phyloP scores from a whole-genome alignment of 78 protist species.

The Planoprotostelium fungivorum region DNA sequence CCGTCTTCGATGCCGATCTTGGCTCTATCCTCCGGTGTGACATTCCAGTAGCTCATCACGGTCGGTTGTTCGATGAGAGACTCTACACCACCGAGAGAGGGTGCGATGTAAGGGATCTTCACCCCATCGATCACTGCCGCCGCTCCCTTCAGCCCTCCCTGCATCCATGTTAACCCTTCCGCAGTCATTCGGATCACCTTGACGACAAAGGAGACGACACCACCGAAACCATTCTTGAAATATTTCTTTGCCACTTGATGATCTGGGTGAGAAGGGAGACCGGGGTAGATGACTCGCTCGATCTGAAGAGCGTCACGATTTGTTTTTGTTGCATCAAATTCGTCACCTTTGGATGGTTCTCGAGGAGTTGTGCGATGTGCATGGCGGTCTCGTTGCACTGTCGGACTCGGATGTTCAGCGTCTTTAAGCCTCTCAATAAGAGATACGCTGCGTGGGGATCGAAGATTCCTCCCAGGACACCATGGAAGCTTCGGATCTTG shows the following conservation, averaged over 20 bases:
- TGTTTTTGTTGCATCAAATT: not conserved
- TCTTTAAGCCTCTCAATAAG: constrained; percentile 43
- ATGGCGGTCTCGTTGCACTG: constrained; percentile 40
- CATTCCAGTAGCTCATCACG: constrained; percentile 51
- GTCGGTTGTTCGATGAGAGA: constrained; percentile 48
- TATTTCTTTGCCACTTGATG: constrained; percentile 49
- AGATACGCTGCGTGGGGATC: constrained; percentile 47
- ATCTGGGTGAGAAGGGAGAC: constrained; percentile 52
- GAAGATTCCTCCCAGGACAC: constrained; percentile 30
- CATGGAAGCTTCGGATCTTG: constrained; percentile 2
- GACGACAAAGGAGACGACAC: constrained; percentile 57
- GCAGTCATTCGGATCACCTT: no score
- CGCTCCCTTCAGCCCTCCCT: constrained; percentile 40
- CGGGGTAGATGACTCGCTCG: constrained; percentile 43
- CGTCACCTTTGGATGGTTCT: constrained; percentile 35
- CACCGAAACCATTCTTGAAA: constrained; percentile 23
- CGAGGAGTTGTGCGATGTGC: constrained; percentile 35
- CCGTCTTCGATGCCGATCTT: constrained; percentile 60
- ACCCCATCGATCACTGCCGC: constrained; percentile 4
- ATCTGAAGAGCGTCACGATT: constrained; percentile 8
- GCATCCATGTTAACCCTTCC: not conserved
- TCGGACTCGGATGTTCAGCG: constrained; percentile 56
- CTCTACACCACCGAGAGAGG: constrained; percentile 66
- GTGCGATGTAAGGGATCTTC: constrained; percentile 41
- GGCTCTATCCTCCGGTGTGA: constrained; percentile 13